A percentile compares a stretch with the other conserved stretches of the same genome.
These are phyloP conservation scores for Solanum peruvianum DNA, from an alignment of 257 asterid species.

Conservation along the genomic window DNA sequence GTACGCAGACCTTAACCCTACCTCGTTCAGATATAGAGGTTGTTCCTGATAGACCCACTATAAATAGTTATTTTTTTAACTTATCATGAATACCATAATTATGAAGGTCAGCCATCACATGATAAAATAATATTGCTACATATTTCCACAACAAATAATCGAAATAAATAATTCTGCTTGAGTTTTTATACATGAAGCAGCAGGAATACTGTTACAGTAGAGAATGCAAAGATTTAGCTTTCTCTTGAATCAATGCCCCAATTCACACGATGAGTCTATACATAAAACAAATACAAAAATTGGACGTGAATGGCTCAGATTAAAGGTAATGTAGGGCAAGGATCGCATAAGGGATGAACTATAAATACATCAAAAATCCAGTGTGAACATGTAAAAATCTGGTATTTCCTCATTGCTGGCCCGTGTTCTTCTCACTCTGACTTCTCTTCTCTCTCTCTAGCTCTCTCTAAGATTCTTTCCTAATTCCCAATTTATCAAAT, in stretches of 20 bases:
- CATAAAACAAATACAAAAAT: background rate
- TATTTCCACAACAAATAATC: background rate
- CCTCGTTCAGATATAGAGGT: background rate
- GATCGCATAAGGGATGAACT: background rate
- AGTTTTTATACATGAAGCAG: background rate
- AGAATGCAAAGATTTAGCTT: background rate
- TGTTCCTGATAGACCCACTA: background rate
- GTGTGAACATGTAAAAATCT: background rate
- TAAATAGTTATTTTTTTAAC: background rate
- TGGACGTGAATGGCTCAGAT: background rate
- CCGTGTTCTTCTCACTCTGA: background rate
- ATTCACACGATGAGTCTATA: background rate
- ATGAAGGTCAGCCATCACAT: background rate
- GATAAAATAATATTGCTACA: background rate
- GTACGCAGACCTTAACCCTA: background rate
- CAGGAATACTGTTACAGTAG: background rate
- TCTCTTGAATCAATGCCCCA: background rate
- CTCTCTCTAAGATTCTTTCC: background rate
- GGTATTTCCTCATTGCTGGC: background rate
- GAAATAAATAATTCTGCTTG: background rate
- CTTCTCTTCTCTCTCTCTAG: background rate
- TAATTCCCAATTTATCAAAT: background rate
- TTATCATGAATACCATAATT: background rate
- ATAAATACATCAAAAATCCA: background rate
- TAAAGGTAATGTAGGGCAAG: background rate